Percentiles rank a stretch among this genome's conserved stretches.
These are phyloP conservation scores for Candolleomyces eurysporus DNA, from an alignment of 768 basidiomycete genomes.

Conservation along the genomic window DNA sequence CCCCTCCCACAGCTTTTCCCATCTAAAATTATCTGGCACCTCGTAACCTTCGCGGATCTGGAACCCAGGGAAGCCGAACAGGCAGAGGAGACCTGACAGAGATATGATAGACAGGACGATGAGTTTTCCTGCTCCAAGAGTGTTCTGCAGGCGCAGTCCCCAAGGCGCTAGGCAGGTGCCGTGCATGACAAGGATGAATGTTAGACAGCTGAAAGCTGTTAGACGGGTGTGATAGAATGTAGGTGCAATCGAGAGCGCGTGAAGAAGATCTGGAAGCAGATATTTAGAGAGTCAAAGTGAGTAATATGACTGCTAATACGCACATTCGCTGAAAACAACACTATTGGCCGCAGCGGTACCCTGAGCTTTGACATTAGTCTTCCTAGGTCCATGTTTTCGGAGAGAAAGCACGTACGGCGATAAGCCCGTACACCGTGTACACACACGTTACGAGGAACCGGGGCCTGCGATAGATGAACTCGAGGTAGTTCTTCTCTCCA, in stretches of 20 bases:
- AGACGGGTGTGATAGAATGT: constrained; percentile 48
- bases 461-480: constrained; percentile 65
- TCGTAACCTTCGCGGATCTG: constrained; percentile 49
- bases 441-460: constrained; percentile 59
- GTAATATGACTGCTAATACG: constrained; percentile 7
- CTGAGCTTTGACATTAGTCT: constrained; percentile 25
- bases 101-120: constrained; percentile 50
- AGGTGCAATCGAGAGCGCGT: constrained; percentile 47
- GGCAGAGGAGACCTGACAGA: constrained; percentile 50
- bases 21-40: constrained; percentile 54
- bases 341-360: constrained; percentile 58
- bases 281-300: neutral
- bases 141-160: constrained; percentile 64
- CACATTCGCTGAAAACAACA: constrained; percentile 75
- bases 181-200: constrained; percentile 57
- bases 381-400: neutral
- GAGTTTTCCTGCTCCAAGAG: constrained; percentile 62
- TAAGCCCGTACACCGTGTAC: constrained; percentile 55
- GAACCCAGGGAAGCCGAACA: constrained; percentile 50
- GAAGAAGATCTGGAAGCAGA: constrained; percentile 49
- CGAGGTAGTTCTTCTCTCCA: constrained; percentile 76
- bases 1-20: constrained; percentile 65
- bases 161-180: constrained; percentile 44
- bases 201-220: constrained; percentile 54
- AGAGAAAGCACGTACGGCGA: constrained; percentile 38